Evolutionary conservation across 345 rosid species (phyloP).

Genomic region (Pseudoturritis turrita): DNA sequence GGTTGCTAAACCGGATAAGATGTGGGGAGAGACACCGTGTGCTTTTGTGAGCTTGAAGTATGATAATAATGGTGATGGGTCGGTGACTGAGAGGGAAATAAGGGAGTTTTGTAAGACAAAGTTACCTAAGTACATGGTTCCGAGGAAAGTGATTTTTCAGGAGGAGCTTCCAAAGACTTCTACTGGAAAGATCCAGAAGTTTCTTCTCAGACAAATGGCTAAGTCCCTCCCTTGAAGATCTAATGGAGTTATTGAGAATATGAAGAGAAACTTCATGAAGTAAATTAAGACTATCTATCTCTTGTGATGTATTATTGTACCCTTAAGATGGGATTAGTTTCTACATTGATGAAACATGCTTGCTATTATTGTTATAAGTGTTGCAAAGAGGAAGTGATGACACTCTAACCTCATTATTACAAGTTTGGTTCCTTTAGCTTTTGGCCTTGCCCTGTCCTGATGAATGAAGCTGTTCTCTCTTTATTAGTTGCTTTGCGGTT

Average conservation of each 20-base stretch:
- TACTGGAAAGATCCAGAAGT: conserved; percentile 62
- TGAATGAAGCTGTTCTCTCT: conserved; percentile 51
- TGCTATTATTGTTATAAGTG: not conserved
- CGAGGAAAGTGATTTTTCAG: conserved; percentile 49
- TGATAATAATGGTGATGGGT: not conserved
- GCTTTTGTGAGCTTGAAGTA: conserved; percentile 60
- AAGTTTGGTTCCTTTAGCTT: not conserved
- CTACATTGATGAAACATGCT: not conserved
- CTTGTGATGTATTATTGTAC: conserved; percentile 1
- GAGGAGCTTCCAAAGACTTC: conserved; percentile 61
- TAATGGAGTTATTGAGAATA: not conserved
- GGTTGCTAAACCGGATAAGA: conserved; percentile 52
- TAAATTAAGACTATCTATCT: not conserved
- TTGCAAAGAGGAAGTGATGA: not conserved
- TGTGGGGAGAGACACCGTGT: conserved; percentile 72
- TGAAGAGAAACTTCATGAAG: not conserved
- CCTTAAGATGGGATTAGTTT: conserved; percentile 1
- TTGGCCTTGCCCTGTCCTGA: conserved; percentile 39
- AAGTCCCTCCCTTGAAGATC: conserved; percentile 20
- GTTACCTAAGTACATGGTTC: conserved; percentile 59
- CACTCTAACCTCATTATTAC: not conserved
- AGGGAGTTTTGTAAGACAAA: conserved; percentile 45
- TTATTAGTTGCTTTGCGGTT: conserved; percentile 43
- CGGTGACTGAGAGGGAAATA: conserved; percentile 41
- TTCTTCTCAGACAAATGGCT: conserved; percentile 45